phyloP scores from a whole-genome alignment of 495 filamentous ascomycete genomes.

The Penicillium mononematosum region DNA sequence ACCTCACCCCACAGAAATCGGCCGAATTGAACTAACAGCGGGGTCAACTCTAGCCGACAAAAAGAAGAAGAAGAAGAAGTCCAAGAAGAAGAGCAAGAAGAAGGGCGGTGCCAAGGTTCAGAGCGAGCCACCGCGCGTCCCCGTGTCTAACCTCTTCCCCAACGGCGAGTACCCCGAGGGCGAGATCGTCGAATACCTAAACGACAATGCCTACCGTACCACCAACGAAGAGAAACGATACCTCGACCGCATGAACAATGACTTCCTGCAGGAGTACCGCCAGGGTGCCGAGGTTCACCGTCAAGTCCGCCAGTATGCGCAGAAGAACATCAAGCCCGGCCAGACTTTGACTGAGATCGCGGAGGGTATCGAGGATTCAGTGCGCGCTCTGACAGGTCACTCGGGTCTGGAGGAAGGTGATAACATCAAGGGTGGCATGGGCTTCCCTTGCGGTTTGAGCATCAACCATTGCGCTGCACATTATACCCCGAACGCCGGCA shows the following conservation, averaged over 20 bases:
- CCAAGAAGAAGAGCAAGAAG: slow-evolving; percentile 73
- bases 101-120: slow-evolving; percentile 64
- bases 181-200: slow-evolving; percentile 71
- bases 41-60: slow-evolving; percentile 48
- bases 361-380: slow-evolving; percentile 80
- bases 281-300: slow-evolving; percentile 85
- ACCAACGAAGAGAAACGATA: slow-evolving; percentile 87
- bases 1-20: slow-evolving; percentile 2
- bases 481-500: slow-evolving; percentile 89
- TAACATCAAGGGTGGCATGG: slow-evolving; percentile 75
- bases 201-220: slow-evolving; percentile 78
- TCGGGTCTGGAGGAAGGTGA: slow-evolving; percentile 77
- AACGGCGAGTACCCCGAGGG: slow-evolving; percentile 73
- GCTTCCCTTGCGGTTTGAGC: slow-evolving; percentile 83
- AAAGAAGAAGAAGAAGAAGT: slow-evolving; percentile 88
- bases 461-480: slow-evolving; percentile 88
- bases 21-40: slow-evolving; percentile 4
- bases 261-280: slow-evolving; percentile 83
- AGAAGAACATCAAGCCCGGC: slow-evolving; percentile 78
- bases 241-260: slow-evolving; percentile 76
- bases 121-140: slow-evolving; percentile 72
- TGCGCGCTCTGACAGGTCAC: slow-evolving; percentile 76
- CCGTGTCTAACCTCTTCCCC: slow-evolving; percentile 73
- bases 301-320: slow-evolving; percentile 80
- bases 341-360: slow-evolving; percentile 78